Percentiles rank a stretch among this genome's conserved stretches.
Evolutionary conservation across 2,329 filamentous ascomycete species (phyloP).

Genomic region (Alternaria rosae): DNA sequence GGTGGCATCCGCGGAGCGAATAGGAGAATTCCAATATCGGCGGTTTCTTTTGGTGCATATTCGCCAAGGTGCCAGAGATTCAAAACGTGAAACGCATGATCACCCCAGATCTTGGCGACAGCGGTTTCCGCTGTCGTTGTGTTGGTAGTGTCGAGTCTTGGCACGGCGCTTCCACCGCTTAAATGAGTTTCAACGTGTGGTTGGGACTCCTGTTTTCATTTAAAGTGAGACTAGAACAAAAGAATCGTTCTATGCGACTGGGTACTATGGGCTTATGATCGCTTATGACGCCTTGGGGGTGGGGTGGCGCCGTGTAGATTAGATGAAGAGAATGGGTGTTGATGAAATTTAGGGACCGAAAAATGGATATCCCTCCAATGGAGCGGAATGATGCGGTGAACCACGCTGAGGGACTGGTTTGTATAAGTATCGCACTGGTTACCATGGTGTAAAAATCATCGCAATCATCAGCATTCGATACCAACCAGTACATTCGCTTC

Average conservation of each 20-base stretch:
- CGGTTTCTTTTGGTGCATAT: neutral
- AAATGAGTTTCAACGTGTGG: constrained; percentile 14
- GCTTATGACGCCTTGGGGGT: constrained; percentile 1
- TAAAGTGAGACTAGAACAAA: constrained; percentile 13
- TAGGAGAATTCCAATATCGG: neutral
- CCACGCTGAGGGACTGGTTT: neutral
- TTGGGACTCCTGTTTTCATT: constrained; percentile 17
- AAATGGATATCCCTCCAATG: constrained; percentile 4
- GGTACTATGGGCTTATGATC: constrained; percentile 4
- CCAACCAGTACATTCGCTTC: constrained; percentile 9
- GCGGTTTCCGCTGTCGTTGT: constrained; percentile 3
- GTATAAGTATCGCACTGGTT: constrained; percentile 7
- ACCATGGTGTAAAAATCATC: constrained; percentile 3
- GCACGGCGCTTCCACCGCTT: constrained; percentile 15
- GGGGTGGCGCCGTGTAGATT: neutral
- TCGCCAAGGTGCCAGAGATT: constrained; percentile 4
- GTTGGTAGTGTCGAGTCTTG: constrained; percentile 7
- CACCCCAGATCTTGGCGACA: constrained; percentile 18
- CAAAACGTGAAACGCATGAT: constrained; percentile 21
- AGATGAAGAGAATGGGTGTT: constrained; percentile 14
- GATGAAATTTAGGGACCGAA: constrained; percentile 1
- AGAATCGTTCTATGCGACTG: neutral
- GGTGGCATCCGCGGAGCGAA: neutral
- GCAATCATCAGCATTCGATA: constrained; percentile 15
- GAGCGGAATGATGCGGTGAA: constrained; percentile 2